Conservation (phyloP, 1,284 basidiomycete species). For the Wolfiporia cocos region DNA sequence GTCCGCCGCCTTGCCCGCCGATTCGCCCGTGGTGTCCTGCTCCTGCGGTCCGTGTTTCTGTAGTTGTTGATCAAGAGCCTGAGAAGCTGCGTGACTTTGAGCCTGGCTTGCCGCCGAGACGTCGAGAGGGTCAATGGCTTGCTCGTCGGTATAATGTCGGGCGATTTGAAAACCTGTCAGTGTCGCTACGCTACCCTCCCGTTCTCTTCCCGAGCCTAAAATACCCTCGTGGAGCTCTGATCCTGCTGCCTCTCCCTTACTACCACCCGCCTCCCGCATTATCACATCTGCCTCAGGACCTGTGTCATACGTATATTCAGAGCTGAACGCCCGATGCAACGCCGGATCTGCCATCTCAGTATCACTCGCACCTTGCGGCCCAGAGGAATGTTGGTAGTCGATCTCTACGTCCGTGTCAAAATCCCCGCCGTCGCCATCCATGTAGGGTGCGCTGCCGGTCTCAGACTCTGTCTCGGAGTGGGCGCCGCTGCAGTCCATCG, state of each 20-base stretch:
- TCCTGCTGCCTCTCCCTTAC: no score
- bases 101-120: neutral
- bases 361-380: slow-evolving; percentile 10
- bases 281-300: no score
- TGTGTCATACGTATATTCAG: no score
- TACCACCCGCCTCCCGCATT: no score
- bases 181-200: slow-evolving; percentile 25
- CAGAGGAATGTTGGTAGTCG: slow-evolving; percentile 17
- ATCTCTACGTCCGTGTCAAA: slow-evolving; percentile 35
- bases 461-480: slow-evolving; percentile 18
- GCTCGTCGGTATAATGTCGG: neutral
- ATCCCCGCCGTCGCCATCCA: slow-evolving; percentile 22
- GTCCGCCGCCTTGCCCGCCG: neutral
- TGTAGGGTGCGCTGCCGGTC: slow-evolving; percentile 9
- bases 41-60: neutral
- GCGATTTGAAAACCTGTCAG: slow-evolving; percentile 13
- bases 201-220: slow-evolving; percentile 11
- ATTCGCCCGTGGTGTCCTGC: neutral
- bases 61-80: neutral
- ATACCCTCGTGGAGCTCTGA: neutral
- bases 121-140: neutral
- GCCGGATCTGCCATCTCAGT: slow-evolving; percentile 34
- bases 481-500: neutral
- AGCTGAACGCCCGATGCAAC: slow-evolving; percentile 44
- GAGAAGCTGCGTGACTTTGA: neutral